These are phyloP conservation scores for Stephanodiscus triporus DNA, from an alignment of 108 stramenopile species.

Conservation along the genomic window DNA sequence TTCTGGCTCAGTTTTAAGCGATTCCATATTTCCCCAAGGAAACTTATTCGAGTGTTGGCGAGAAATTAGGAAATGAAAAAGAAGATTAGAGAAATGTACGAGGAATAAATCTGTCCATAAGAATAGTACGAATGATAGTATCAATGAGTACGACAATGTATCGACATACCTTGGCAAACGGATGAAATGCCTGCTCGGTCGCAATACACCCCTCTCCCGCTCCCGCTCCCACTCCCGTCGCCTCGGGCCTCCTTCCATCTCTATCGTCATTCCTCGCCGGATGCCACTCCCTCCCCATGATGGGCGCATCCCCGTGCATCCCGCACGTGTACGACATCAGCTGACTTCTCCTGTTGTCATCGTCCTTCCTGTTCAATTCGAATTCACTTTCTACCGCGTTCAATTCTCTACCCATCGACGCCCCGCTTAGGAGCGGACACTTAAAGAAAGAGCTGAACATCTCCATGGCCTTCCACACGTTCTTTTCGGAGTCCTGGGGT, in stretches of 20 bases:
- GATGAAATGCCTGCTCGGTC: slow-evolving; percentile 64
- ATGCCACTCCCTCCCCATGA: slow-evolving; percentile 34
- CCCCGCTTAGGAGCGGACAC: slow-evolving; percentile 82
- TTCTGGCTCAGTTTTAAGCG: slow-evolving; percentile 67
- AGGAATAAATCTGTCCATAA: too few relatives aligned
- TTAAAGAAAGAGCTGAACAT: slow-evolving; percentile 95
- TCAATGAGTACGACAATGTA: too few relatives aligned
- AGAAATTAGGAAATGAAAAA: neutral
- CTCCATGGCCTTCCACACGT: slow-evolving; percentile 88
- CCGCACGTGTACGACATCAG: slow-evolving; percentile 75
- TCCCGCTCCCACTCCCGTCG: neutral
- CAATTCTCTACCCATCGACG: slow-evolving; percentile 90
- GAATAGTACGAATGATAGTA: too few relatives aligned
- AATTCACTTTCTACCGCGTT: slow-evolving; percentile 98
- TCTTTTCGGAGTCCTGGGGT: slow-evolving; percentile 61
- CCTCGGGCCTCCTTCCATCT: neutral
- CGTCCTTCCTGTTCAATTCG: slow-evolving; percentile 81
- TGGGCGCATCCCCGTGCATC: slow-evolving; percentile 41
- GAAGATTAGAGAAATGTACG: neutral
- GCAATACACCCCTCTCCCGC: neutral
- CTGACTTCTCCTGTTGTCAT: slow-evolving; percentile 74
- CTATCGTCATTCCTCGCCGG: neutral
- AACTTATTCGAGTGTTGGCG: slow-evolving; percentile 39
- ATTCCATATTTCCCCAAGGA: slow-evolving; percentile 80
- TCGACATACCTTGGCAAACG: slow-evolving; percentile 36